Conservation (phyloP, 176 grass and related monocot genomes). For the Oryza rufipogon region DNA sequence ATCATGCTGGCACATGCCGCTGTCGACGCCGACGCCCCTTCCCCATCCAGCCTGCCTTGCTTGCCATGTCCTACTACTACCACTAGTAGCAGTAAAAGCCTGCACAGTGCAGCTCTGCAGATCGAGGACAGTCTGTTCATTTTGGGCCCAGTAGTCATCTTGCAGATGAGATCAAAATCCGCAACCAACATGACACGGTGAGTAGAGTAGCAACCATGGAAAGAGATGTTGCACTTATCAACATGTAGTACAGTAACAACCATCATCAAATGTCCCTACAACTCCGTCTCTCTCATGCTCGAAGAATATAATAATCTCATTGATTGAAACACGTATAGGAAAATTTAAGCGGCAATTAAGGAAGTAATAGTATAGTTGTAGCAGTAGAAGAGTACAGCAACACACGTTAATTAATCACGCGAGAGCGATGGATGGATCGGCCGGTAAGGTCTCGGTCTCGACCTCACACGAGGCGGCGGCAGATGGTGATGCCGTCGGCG, state of each 20-base stretch:
- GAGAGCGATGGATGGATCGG: neutral
- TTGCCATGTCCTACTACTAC: neutral
- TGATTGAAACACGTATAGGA: neutral
- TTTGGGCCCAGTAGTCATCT: neutral
- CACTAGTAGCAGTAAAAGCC: too few species aligned
- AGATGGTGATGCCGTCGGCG: conserved; percentile 72
- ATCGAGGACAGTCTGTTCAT: neutral
- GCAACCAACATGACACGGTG: neutral
- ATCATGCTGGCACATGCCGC: neutral
- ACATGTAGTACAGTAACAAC: too few species aligned
- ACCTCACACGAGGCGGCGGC: conserved; percentile 56
- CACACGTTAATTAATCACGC: neutral
- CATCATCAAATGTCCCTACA: too few species aligned
- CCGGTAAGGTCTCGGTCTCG: too few species aligned
- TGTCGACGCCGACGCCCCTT: neutral
- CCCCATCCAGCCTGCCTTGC: neutral
- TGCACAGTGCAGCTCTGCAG: neutral
- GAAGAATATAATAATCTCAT: neutral
- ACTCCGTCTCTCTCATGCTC: neutral
- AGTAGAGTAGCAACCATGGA: neutral
- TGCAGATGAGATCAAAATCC: neutral
- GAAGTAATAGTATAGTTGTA: neutral
- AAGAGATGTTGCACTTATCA: neutral
- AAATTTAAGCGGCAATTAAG: neutral
- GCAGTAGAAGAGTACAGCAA: neutral